These are phyloP conservation scores for Hibiscus trionum DNA, from an alignment of 345 rosid genomes.

Conservation along the genomic window DNA sequence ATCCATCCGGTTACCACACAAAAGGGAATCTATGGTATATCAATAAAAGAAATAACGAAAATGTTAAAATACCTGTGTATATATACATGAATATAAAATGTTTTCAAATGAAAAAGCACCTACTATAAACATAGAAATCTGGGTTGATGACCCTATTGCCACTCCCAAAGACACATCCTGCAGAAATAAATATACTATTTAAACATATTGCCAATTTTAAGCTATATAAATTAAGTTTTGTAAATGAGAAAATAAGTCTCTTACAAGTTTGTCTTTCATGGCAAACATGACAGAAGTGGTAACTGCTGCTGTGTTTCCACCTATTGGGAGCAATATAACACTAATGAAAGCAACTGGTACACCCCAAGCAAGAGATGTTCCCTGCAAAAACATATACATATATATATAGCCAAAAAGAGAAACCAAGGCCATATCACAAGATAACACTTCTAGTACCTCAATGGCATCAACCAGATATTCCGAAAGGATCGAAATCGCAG, in stretches of 20 bases:
- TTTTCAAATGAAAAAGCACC: background rate
- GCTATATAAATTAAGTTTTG: background rate
- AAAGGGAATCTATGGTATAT: conserved; percentile 54
- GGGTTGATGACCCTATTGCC: background rate
- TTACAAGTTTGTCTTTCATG: conserved; percentile 1
- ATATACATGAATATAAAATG: background rate
- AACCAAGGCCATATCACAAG: background rate
- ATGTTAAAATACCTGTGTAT: background rate
- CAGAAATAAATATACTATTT: background rate
- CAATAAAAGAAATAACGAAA: background rate
- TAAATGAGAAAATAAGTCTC: background rate
- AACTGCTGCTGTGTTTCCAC: conserved; percentile 1
- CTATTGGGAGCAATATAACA: conserved; percentile 2
- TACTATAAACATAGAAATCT: background rate
- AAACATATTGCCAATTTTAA: background rate
- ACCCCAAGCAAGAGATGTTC: background rate
- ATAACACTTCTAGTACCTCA: conserved; percentile 33
- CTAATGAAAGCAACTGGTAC: background rate
- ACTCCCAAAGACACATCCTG: background rate
- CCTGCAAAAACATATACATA: background rate
- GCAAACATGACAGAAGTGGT: conserved; percentile 3
- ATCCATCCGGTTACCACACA: conserved; percentile 80
- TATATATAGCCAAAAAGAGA: background rate
- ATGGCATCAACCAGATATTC: conserved; percentile 89
- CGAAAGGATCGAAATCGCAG: conserved; percentile 76